Evolutionary conservation across 441 rosid species (phyloP), one percentile per base, ranked within the genome.

Genomic region (Euphorbia celastroides): DNA sequence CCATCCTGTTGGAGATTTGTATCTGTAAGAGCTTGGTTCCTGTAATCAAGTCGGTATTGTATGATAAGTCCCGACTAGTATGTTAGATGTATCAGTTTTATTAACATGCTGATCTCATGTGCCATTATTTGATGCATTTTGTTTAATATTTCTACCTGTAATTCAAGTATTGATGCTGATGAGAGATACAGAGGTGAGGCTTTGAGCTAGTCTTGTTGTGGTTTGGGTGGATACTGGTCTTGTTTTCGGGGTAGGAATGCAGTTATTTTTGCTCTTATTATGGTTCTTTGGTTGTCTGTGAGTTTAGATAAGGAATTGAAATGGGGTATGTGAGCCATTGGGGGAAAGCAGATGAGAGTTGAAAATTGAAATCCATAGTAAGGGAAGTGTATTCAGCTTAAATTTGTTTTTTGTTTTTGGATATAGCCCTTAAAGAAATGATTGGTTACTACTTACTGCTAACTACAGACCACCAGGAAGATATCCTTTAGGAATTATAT

Each of bases 161-260:
- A 44, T 44, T 44, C 12, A 12, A 44, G 50, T 44, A 11, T 44
- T 14, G 56, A 59, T 68, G 38, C 60, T 69, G 36, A 74, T 17
- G 1, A 87, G 79, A 28, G 86, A 75, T 51, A 84, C 26, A 0
- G 95, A 89, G 70, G 87, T 80, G 68, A 85, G 83, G 72, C 88
- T 72, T 61, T 90, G 12, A 57, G 88, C 72, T 28, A 75, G 70
- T 61, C 92, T 80, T 72, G 90, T 84, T 62, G 88, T 81, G 50
- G 82, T 65, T 42, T 80, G 86, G 46, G 48, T n/a, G 70, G 75
- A 28, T 64, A 78, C 41, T 72, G 68, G 23, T 60, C 77, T 7
- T 65, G 58, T 36, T 71, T 76, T 51, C 74, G 74, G 71, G 79
- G 57, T 28, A 23, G 64, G 28, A 74, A 52, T 60, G 58, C 69